Conservation (phyloP, 495 filamentous ascomycete genomes). For the Hyaloscypha finlandica region DNA sequence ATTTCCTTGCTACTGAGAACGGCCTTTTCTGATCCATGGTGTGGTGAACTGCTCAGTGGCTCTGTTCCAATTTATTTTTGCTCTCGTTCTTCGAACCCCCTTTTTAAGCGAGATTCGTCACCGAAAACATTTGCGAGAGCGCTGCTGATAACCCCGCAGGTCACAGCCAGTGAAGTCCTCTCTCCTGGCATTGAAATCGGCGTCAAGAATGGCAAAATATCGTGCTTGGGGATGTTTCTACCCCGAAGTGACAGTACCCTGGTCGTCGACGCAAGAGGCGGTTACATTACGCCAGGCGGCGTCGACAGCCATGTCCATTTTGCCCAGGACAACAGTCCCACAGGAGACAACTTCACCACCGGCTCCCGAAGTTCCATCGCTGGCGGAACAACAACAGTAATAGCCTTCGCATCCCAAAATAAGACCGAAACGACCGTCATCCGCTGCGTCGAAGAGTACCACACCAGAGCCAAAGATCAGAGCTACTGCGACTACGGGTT, state of each 20-base stretch:
- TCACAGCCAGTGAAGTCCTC: conserved; percentile 31
- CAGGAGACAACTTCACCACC: conserved; percentile 42
- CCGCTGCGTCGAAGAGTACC: conserved; percentile 46
- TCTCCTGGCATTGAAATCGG: conserved; percentile 28
- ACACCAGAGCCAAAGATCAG: conserved; percentile 41
- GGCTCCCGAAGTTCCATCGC: conserved; percentile 53
- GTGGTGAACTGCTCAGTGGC: background rate
- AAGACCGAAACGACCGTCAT: conserved; percentile 46
- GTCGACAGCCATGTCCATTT: conserved; percentile 50
- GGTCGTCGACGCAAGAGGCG: conserved; percentile 36
- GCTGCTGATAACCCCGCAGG: conserved; percentile 21
- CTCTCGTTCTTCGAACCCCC: conserved; percentile 12
- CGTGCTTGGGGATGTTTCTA: conserved; percentile 25
- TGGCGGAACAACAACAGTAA: conserved; percentile 59
- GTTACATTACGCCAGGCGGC: conserved; percentile 44
- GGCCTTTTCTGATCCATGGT: background rate
- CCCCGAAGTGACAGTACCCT: conserved; percentile 17
- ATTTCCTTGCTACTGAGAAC: background rate
- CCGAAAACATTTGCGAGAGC: background rate
- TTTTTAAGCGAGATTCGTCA: conserved; percentile 3
- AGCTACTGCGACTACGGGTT: conserved; percentile 57
- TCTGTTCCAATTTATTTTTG: background rate
- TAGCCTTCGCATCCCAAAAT: conserved; percentile 54
- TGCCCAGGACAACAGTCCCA: conserved; percentile 35
- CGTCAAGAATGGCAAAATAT: conserved; percentile 30